These are phyloP conservation scores for Plicaturopsis crispa DNA, from an alignment of 768 basidiomycete genomes.

Conservation along the genomic window DNA sequence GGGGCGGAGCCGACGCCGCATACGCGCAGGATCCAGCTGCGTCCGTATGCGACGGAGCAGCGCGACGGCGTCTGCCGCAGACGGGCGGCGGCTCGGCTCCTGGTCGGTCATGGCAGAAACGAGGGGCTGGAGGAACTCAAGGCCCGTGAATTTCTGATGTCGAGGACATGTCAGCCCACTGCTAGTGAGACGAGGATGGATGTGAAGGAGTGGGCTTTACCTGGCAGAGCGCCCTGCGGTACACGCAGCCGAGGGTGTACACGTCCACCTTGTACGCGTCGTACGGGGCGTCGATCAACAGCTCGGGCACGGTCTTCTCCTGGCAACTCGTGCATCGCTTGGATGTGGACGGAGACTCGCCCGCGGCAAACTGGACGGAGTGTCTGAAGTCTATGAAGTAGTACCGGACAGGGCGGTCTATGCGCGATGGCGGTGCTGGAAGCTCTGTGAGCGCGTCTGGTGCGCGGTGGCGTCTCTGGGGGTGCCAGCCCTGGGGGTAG, in stretches of 20 bases:
- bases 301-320: constrained; percentile 16
- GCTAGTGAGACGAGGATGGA: too few species aligned
- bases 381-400: constrained; percentile 21
- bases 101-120: neutral
- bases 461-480: neutral
- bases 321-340: constrained; percentile 14
- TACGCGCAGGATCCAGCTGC: neutral
- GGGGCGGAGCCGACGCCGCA: neutral
- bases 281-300: constrained; percentile 13
- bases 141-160: neutral
- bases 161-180: too few species aligned
- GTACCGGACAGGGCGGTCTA: constrained; percentile 13
- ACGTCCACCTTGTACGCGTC: constrained; percentile 24
- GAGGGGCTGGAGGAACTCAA: neutral
- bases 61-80: neutral
- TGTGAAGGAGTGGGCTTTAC: too few species aligned
- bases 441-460: neutral
- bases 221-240: too few species aligned
- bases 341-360: constrained; percentile 3
- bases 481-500: constrained; percentile 9
- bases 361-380: constrained; percentile 3
- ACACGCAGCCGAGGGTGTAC: constrained; percentile 18
- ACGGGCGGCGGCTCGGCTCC: neutral
- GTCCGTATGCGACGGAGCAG: neutral
- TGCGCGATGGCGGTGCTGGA: neutral